phyloP scores from a whole-genome alignment of 176 grass and related monocot species.

The Alloteropsis semialata region DNA sequence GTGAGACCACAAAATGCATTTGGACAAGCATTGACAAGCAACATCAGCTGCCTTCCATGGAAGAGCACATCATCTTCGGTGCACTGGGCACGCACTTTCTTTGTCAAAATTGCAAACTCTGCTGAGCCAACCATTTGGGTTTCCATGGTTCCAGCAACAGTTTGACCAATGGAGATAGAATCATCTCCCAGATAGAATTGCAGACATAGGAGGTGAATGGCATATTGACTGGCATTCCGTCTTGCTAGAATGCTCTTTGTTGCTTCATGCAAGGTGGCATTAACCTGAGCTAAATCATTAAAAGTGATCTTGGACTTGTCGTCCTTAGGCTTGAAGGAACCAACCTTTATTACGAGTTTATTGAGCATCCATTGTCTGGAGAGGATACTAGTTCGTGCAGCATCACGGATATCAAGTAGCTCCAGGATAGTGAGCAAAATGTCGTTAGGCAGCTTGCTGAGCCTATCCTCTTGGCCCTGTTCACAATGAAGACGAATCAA shows the following conservation, averaged over 20 bases:
- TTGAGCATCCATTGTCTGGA: background rate
- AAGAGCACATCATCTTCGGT: background rate
- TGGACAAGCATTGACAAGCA: background rate
- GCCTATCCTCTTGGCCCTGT: background rate
- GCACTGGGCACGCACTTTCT: background rate
- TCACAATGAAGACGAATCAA: too few species aligned
- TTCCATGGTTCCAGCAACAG: background rate
- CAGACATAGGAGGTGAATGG: background rate
- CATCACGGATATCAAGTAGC: background rate
- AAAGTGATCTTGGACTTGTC: background rate
- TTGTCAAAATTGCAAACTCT: background rate
- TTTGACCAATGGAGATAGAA: background rate
- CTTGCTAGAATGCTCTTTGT: background rate
- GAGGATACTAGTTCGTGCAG: background rate
- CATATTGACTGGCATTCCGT: background rate
- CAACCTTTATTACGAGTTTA: background rate
- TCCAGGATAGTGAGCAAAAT: background rate
- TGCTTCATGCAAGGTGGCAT: background rate
- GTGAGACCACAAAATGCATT: constrained; percentile 14
- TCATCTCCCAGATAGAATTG: background rate
- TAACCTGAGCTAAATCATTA: background rate
- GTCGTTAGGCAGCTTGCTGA: background rate
- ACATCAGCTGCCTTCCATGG: background rate
- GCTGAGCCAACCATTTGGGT: background rate
- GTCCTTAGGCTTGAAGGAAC: background rate